Evolutionary conservation across 768 basidiomycete species (phyloP).

Genomic region (Podaxis sp.): DNA sequence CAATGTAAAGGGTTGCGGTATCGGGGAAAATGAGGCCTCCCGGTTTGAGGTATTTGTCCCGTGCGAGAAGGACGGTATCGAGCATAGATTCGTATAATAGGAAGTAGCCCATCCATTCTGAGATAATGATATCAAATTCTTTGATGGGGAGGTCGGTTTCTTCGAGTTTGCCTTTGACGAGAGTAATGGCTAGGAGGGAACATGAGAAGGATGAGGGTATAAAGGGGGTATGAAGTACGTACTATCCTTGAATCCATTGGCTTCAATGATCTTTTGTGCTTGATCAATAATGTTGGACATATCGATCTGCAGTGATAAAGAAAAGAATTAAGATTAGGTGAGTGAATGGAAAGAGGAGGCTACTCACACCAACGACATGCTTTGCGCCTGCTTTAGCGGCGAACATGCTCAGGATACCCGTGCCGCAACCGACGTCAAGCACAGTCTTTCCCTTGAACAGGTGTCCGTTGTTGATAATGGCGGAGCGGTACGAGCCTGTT

Average conservation of each 20-base stretch:
- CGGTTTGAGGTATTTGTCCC: conserved; percentile 94
- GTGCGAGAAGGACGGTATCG: conserved; percentile 93
- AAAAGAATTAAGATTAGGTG: conserved; percentile 16
- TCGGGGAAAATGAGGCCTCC: conserved; percentile 96
- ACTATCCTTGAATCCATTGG: conserved; percentile 97
- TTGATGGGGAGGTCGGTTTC: conserved; percentile 85
- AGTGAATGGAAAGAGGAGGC: conserved; percentile 8
- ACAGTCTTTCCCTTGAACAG: conserved; percentile 97
- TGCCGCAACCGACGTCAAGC: conserved; percentile 97
- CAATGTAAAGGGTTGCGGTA: conserved; percentile 86
- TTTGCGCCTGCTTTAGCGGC: conserved; percentile 94
- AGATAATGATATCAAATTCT: conserved; percentile 97
- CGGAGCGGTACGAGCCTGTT: conserved; percentile 91
- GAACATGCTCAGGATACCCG: conserved; percentile 97
- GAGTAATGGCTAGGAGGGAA: conserved; percentile 71
- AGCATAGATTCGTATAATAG: conserved; percentile 99
- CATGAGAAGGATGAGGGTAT: conserved; percentile 11
- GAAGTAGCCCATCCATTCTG: conserved; percentile 99
- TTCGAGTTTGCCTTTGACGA: conserved; percentile 98
- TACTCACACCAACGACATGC: conserved; percentile 85
- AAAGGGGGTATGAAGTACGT: conserved; percentile 24
- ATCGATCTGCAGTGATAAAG: conserved; percentile 67
- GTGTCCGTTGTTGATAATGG: conserved; percentile 92
- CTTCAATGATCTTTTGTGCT: conserved; percentile 93
- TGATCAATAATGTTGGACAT: conserved; percentile 99